A percentile compares a stretch with the other conserved stretches of the same genome.
These are phyloP conservation scores for Trichosanthes truncata DNA, from an alignment of 306 rosid species.

Conservation along the genomic window DNA sequence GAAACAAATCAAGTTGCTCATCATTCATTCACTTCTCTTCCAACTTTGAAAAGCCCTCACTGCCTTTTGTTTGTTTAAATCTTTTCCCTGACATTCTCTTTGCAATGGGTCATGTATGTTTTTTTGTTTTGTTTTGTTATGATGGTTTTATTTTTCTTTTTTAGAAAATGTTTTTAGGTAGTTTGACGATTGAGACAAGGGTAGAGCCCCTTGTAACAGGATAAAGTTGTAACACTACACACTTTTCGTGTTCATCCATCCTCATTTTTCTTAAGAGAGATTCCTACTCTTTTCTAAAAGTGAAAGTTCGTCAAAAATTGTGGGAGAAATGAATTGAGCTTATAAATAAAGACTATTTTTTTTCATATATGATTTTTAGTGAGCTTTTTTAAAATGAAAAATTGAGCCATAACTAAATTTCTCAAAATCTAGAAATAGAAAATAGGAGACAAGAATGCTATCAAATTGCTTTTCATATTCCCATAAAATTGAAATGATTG, in stretches of 20 bases:
- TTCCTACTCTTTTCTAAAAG: not conserved
- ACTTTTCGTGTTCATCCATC: not conserved
- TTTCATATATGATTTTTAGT: not conserved
- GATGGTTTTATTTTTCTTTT: not conserved
- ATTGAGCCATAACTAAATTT: not conserved
- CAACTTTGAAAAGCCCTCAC: not conserved
- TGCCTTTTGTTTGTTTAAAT: not conserved
- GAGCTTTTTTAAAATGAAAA: not conserved
- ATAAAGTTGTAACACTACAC: not conserved
- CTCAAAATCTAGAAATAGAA: not conserved
- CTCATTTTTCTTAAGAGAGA: not conserved
- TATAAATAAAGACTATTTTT: not conserved
- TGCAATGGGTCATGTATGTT: not conserved
- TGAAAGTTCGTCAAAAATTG: not conserved
- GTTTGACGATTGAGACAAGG: not conserved
- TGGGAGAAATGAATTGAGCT: not conserved
- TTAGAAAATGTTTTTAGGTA: not conserved
- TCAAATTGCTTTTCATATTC: not conserved
- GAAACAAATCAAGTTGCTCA: not conserved
- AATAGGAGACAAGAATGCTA: not conserved
- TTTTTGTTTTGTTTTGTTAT: not conserved
- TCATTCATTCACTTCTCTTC: not conserved
- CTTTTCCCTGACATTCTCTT: conserved; percentile 2
- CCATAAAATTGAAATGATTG: not conserved
- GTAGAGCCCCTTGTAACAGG: not conserved